A percentile compares a stretch with the other conserved stretches of the same genome.
Conservation (phyloP, 2,329 filamentous ascomycete genomes). For the Nigrospora sphaerica region DNA sequence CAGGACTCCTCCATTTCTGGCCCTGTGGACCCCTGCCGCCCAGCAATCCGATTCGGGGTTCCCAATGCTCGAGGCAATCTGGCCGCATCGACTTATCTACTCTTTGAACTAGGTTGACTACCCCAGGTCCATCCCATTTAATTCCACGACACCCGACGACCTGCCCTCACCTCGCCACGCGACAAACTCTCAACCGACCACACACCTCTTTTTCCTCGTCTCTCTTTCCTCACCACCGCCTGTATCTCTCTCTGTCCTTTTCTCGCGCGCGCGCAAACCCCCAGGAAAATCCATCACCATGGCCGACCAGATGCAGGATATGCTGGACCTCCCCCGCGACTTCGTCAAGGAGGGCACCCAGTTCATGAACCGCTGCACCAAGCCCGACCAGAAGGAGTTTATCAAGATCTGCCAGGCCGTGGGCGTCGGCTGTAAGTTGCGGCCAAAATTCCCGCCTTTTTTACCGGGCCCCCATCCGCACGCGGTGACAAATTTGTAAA, state of each 20-base stretch:
- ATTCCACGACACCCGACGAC: not conserved
- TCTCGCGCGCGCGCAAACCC: not conserved
- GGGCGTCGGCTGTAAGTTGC: slow-evolving; percentile 46
- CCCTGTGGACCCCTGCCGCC: too few relatives aligned
- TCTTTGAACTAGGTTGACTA: not conserved
- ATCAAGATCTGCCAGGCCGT: slow-evolving; percentile 50
- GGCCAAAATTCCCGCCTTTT: too few relatives aligned
- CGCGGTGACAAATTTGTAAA: too few relatives aligned
- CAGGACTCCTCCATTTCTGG: too few relatives aligned
- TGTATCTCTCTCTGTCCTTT: not conserved
- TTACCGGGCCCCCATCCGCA: too few relatives aligned
- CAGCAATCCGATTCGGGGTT: too few relatives aligned
- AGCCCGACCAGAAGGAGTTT: slow-evolving; percentile 50
- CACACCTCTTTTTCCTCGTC: not conserved
- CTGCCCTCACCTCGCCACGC: not conserved
- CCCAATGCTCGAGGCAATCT: slow-evolving; percentile 4
- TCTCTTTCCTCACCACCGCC: not conserved
- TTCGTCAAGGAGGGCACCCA: slow-evolving; percentile 57
- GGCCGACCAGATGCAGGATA: slow-evolving; percentile 6
- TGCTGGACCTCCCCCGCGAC: slow-evolving; percentile 44
- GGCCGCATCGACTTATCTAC: slow-evolving; percentile 5
- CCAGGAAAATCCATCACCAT: slow-evolving; percentile 1
- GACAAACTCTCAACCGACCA: not conserved
- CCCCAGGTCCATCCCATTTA: slow-evolving; percentile 1
- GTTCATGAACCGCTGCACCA: slow-evolving; percentile 56